Percentiles rank a stretch among this genome's conserved stretches.
Conservation (phyloP, 2,329 filamentous ascomycete species). For the Paradendryphiella salina region DNA sequence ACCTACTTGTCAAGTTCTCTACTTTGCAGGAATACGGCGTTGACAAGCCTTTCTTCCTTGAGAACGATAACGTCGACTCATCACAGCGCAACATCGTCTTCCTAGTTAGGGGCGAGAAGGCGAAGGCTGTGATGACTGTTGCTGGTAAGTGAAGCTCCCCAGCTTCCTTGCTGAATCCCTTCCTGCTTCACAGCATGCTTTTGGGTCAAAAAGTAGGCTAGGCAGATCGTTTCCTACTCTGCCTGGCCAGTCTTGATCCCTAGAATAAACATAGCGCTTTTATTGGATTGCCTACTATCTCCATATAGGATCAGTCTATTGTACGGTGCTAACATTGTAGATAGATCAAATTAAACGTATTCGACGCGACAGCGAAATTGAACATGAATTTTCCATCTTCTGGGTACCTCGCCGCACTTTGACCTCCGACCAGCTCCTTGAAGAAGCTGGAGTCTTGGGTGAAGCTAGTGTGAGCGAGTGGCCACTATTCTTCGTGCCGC, state of each 20-base stretch:
- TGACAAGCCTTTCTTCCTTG: conserved; percentile 94
- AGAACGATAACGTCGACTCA: conserved; percentile 92
- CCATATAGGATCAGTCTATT: conserved; percentile 33
- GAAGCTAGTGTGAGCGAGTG: conserved; percentile 89
- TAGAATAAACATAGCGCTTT: conserved; percentile 49
- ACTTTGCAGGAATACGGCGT: conserved; percentile 96
- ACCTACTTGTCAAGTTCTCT: conserved; percentile 91
- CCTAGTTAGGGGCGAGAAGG: conserved; percentile 86
- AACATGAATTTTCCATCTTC: conserved; percentile 95
- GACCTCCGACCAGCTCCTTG: conserved; percentile 86
- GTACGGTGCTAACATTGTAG: conserved; percentile 54
- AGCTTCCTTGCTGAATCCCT: conserved; percentile 10
- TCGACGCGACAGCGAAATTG: conserved; percentile 81
- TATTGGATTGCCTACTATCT: conserved; percentile 31
- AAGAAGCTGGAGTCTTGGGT: conserved; percentile 89
- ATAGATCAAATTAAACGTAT: conserved; percentile 89
- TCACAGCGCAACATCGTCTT: conserved; percentile 96
- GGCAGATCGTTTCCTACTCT: conserved; percentile 57
- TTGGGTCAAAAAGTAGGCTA: conserved; percentile 65
- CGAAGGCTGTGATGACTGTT: conserved; percentile 79
- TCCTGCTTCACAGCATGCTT: conserved; percentile 4
- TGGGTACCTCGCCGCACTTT: conserved; percentile 93
- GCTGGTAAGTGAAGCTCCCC: conserved; percentile 66
- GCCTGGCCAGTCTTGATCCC: conserved; percentile 61
- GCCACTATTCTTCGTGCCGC: conserved; percentile 83